Evolutionary conservation across 1,284 basidiomycete genomes (phyloP).

Genomic region (Flammula alnicola): DNA sequence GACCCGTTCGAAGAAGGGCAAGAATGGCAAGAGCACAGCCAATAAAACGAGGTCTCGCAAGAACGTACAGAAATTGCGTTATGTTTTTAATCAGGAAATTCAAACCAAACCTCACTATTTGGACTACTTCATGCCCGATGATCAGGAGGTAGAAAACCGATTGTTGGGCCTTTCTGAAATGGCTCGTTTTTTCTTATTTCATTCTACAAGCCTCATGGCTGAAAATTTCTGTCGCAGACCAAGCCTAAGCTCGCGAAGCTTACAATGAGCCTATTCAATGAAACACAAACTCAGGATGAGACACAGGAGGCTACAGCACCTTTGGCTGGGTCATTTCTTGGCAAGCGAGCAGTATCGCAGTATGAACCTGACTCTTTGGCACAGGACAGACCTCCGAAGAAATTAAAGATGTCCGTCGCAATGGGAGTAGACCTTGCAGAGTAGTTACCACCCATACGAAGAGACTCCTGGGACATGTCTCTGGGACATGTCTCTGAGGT

Average conservation of each 20-base stretch:
- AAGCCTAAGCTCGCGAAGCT: conserved; percentile 15
- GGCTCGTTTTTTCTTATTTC: conserved; percentile 41
- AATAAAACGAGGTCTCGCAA: conserved; percentile 50
- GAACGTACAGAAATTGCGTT: conserved; percentile 59
- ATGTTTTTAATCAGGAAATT: conserved; percentile 56
- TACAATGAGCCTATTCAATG: conserved; percentile 18
- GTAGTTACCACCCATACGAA: conserved; percentile 25
- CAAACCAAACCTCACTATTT: conserved; percentile 51
- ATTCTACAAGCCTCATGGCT: conserved; percentile 14
- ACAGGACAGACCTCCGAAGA: conserved; percentile 44
- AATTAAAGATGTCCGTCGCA: conserved; percentile 59
- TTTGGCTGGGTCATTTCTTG: too few species aligned
- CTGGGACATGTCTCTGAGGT: too few species aligned
- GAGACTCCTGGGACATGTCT: neutral
- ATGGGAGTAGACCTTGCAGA: conserved; percentile 63
- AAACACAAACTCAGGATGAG: conserved; percentile 60
- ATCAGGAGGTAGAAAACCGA: conserved; percentile 58
- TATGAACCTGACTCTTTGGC: conserved; percentile 21
- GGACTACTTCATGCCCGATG: conserved; percentile 68
- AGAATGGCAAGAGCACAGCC: conserved; percentile 43
- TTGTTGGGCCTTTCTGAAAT: conserved; percentile 61
- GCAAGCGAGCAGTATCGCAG: conserved; percentile 30
- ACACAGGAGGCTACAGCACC: conserved; percentile 36
- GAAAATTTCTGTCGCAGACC: conserved; percentile 29
- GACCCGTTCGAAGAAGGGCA: conserved; percentile 42